Evolutionary conservation across 768 basidiomycete species (phyloP), one percentile per base, ranked within the genome.

Genomic region (Mycena venus): DNA sequence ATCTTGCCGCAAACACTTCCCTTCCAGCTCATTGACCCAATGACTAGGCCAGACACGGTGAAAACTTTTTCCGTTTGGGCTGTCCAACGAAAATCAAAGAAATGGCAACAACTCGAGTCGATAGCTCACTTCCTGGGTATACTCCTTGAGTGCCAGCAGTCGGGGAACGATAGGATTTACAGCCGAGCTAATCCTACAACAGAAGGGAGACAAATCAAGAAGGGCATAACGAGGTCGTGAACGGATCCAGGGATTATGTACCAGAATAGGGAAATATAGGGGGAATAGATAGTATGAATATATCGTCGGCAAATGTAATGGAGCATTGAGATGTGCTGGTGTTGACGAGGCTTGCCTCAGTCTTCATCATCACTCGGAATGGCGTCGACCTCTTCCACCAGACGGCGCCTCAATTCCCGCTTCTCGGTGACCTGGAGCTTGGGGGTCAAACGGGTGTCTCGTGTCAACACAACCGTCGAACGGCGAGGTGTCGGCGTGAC

Each of bases 341-440:
- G 31, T 32, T 44, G 32, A 47, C 0, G 51, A 17, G 44, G 66
- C 19, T 56, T 23, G 42, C 44, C 62, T 70, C 62, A 65, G 17
- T 78, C 79, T 63, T 79, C 80, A 56, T 81, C 75, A 42, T 79
- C 77, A 49, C 72, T 60, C 17, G 76, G 78, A 32, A 79, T 75
- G 9, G 77, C 80, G 51, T 84, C 79, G n/a, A 83, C 82, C 72
- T 88, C 87, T 27, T 85, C 82, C 68, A 78, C 82, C 70, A 87
- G 74, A 53, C 82, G 73, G 23, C 80, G 78, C 58, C 83, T 77
- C 71, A 81, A 72, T 51, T 80, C 79, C 67, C 77, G 82, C 53
- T 79, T 81, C 40, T 82, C 81, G 7, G 60, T 51, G 53, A 77
- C 75, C 25, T 68, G 68, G 15, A 77, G 72, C 23, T 69, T 78